These are phyloP conservation scores for Diaporthe eres DNA, from an alignment of 2,329 filamentous ascomycete species.

Conservation along the genomic window DNA sequence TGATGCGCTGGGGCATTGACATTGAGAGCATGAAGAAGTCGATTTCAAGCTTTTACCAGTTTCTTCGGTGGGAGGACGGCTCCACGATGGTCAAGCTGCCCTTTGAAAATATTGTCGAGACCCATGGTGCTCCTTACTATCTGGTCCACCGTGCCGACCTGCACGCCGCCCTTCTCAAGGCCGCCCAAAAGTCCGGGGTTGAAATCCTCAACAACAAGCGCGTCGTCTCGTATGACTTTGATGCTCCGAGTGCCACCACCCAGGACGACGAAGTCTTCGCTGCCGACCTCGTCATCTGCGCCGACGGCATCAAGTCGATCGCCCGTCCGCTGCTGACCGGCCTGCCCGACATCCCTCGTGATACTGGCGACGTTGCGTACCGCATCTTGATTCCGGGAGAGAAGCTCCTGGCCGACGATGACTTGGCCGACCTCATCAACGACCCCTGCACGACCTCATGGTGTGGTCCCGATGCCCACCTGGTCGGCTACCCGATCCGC, in stretches of 20 bases:
- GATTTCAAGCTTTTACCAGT: conserved; percentile 44
- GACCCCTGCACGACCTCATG: conserved; percentile 51
- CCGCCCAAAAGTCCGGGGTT: conserved; percentile 43
- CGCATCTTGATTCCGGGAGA: conserved; percentile 50
- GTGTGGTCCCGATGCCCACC: conserved; percentile 52
- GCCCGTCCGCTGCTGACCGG: conserved; percentile 47
- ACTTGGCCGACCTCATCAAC: conserved; percentile 47
- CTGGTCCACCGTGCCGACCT: conserved; percentile 55
- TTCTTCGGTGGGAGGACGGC: conserved; percentile 48
- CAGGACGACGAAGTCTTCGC: conserved; percentile 43
- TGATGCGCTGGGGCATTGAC: conserved; percentile 51
- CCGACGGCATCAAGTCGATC: conserved; percentile 48
- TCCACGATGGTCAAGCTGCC: neutral
- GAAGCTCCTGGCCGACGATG: conserved; percentile 47
- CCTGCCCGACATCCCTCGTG: conserved; percentile 46
- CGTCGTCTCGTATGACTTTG: conserved; percentile 46
- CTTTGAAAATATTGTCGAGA: conserved; percentile 41
- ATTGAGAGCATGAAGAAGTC: conserved; percentile 48
- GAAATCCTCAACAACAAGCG: conserved; percentile 43
- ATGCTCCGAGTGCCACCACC: conserved; percentile 36
- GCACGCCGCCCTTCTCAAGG: conserved; percentile 50
- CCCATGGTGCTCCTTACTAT: conserved; percentile 52
- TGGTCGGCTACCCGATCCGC: conserved; percentile 51
- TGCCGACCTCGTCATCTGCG: conserved; percentile 45
- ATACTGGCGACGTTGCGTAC: conserved; percentile 54